A percentile compares a stretch with the other conserved stretches of the same genome.
Conservation (phyloP, 768 basidiomycete genomes). For the Roridomyces roridus region DNA sequence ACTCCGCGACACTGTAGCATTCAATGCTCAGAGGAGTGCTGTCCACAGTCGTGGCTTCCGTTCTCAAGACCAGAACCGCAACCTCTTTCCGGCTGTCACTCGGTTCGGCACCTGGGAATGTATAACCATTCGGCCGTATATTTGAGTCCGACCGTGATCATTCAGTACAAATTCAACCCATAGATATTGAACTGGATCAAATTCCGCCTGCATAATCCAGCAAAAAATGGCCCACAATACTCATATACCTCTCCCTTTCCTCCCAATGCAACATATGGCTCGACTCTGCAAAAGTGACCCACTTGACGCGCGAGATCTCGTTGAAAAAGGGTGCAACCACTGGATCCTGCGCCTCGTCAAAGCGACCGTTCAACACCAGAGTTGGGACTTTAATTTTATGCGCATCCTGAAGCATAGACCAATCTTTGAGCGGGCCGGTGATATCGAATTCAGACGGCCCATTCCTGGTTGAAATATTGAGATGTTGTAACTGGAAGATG, state of each 20-base stretch:
- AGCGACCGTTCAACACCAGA: conserved; percentile 41
- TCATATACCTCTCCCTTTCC: conserved; percentile 42
- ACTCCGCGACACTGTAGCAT: too few relatives aligned
- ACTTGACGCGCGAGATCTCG: conserved; percentile 38
- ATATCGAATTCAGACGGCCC: conserved; percentile 32
- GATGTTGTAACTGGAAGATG: too few relatives aligned
- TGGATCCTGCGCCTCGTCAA: conserved; percentile 41
- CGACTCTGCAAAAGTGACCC: conserved; percentile 43
- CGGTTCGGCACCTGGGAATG: too few relatives aligned
- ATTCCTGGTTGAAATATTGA: too few relatives aligned
- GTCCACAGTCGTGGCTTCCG: too few relatives aligned
- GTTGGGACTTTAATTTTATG: conserved; percentile 40
- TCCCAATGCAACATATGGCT: conserved; percentile 43
- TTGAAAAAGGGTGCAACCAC: conserved; percentile 39
- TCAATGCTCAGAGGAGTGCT: too few relatives aligned
- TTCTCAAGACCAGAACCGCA: too few relatives aligned
- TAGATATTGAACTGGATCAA: too few relatives aligned
- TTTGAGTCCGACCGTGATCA: too few relatives aligned
- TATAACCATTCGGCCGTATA: too few relatives aligned
- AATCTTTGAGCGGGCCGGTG: conserved; percentile 39
- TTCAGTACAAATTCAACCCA: too few relatives aligned
- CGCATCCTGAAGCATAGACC: conserved; percentile 40
- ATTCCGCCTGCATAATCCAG: not conserved
- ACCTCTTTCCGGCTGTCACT: too few relatives aligned
- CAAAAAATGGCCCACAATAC: conserved; percentile 37